Base-by-base conservation (phyloP, 805 yeast genomes). In the Schizosaccharomyces cryophilus region DNA sequence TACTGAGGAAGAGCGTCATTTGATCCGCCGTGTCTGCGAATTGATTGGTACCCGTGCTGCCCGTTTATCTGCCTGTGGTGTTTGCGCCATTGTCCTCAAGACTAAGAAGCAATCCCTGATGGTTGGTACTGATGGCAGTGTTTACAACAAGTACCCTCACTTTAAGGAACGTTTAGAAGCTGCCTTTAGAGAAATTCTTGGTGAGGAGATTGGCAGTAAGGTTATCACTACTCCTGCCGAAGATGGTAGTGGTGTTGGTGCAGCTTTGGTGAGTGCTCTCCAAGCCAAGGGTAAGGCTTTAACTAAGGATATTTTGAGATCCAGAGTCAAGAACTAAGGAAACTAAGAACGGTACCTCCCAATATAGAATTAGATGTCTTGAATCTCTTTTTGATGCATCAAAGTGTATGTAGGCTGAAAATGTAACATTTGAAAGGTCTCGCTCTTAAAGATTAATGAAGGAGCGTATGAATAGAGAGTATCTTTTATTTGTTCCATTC, bases 41-140 rank as follows among this genome's bases (percentile, higher is more conserved):
- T 76, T 87, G 68, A 82, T 89, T 66, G 97, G 96, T 66, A 85
- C 85, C 62, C 82, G 98, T 74, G 82, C 96, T 48, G 87, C 96
- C 19, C 82, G 97, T 72, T 79, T 90, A 68, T 84, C 95, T 29
- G 84, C 86, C 63, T 87, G 96, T 76, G 96, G 96, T 70, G 84
- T 89, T 67, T 96, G 95, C 62, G 96, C 96, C 62, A 83, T 90
- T 69, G 84, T 90, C 72, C 78, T 82, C 71, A 88, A 88, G 82
- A 83, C 90, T 77, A 82, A 81, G 62, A 80, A 82, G 76, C 71
- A 66, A 35, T 73, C 74, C 65, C 77, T 83, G 51, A 88, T 87
- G 69, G 87, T 89, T 73, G 98, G 97, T 61, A 95, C 96, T 64
- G 98, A 90, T 71, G 97, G 98, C 65, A 87, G 96, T 13, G 97